Conservation (phyloP, 179 eudicot species). For the Drosera spatulata region DNA sequence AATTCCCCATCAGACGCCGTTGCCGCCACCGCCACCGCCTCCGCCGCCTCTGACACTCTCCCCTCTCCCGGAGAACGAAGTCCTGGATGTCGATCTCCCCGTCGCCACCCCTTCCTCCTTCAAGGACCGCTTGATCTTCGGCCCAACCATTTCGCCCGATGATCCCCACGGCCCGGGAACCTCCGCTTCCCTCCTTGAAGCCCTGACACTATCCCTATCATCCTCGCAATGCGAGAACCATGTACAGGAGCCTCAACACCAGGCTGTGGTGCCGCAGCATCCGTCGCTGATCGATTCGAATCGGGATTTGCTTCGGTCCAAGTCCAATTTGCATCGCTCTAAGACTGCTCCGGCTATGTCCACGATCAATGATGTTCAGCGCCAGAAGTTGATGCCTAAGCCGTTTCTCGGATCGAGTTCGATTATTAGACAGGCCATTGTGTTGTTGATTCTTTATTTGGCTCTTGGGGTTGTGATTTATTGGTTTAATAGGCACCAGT, state of each 20-base stretch:
- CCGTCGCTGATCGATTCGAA: constrained; percentile 55
- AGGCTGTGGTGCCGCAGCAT: constrained; percentile 17
- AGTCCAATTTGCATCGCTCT: constrained; percentile 57
- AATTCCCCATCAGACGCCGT: constrained; percentile 5
- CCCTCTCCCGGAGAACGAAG: constrained; percentile 62
- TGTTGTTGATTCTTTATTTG: constrained; percentile 59
- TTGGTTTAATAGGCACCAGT: constrained; percentile 34
- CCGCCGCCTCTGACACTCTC: constrained; percentile 14
- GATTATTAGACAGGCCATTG: constrained; percentile 55
- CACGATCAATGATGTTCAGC: constrained; percentile 42
- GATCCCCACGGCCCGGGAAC: constrained; percentile 12
- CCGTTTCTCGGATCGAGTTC: constrained; percentile 38
- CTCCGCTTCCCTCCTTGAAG: constrained; percentile 27
- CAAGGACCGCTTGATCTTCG: constrained; percentile 77
- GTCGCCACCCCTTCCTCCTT: constrained; percentile 53
- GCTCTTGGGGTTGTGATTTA: constrained; percentile 65
- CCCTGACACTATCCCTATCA: constrained; percentile 15
- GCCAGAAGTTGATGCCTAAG: constrained; percentile 6
- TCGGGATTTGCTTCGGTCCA: constrained; percentile 22
- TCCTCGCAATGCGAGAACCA: constrained; percentile 21
- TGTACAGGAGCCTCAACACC: constrained; percentile 4
- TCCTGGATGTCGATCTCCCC: constrained; percentile 15
- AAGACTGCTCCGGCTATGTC: constrained; percentile 97
- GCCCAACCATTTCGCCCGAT: constrained; percentile 24
- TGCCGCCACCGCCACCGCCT: constrained; percentile 8